Evolutionary conservation across 805 yeast species (phyloP).

Genomic region (Starmerella cellae): DNA sequence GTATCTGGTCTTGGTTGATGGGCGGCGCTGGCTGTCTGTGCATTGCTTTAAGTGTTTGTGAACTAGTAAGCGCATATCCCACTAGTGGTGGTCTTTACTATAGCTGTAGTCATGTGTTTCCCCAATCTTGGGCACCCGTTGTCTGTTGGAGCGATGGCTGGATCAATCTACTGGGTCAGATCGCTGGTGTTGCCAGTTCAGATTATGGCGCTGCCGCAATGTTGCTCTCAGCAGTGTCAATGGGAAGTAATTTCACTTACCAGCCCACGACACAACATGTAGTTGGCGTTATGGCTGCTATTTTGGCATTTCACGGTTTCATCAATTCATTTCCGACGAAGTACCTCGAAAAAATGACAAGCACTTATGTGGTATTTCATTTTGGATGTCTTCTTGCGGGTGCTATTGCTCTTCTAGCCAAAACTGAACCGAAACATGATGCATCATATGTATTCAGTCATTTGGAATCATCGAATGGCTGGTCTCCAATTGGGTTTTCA

Average conservation of each 20-base stretch:
- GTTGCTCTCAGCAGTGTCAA: conserved; percentile 27
- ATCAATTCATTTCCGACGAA: conserved; percentile 42
- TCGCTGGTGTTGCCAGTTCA: conserved; percentile 29
- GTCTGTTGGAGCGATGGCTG: conserved; percentile 45
- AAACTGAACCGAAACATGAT: conserved; percentile 36
- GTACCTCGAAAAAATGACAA: conserved; percentile 38
- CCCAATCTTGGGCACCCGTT: conserved; percentile 35
- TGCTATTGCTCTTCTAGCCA: conserved; percentile 42
- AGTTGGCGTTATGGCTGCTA: conserved; percentile 30
- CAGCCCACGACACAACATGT: conserved; percentile 24
- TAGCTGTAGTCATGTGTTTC: conserved; percentile 30
- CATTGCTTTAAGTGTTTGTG: conserved; percentile 50
- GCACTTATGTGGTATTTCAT: conserved; percentile 38
- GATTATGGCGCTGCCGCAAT: conserved; percentile 28
- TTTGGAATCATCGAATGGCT: conserved; percentile 37
- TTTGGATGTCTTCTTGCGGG: conserved; percentile 39
- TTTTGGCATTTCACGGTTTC: conserved; percentile 37
- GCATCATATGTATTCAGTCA: conserved; percentile 38
- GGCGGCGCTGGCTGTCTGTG: conserved; percentile 42
- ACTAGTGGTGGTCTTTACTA: conserved; percentile 66
- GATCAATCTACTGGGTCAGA: conserved; percentile 32
- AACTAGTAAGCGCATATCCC: conserved; percentile 55
- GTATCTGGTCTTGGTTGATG: conserved; percentile 50
- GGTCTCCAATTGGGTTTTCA: conserved; percentile 43
- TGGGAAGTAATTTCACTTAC: conserved; percentile 25